Evolutionary conservation across 2,329 filamentous ascomycete species (phyloP), one percentile per base, ranked within the genome.

Genomic region (Fusarium anguioides): DNA sequence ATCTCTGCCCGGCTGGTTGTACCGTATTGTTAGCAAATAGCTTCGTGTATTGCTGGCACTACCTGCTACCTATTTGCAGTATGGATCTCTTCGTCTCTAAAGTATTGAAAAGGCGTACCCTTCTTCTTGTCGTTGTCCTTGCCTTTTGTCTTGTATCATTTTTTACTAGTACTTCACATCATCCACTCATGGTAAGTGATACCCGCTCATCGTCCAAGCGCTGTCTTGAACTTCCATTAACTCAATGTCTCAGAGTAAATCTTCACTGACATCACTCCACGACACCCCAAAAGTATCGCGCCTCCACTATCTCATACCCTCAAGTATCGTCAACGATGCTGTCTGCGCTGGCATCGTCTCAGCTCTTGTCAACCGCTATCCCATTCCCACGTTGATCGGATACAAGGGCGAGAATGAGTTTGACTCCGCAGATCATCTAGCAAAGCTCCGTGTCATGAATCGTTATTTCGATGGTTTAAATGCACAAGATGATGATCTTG

Each of bases 301-400:
- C 12, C 58, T 66, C 8, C 69, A 71, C 44, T 71, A 68, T 21
- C 64, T 71, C 26, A 59, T 71, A 14, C 66, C 66, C 18, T 54
- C 66, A 9, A 60, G 58, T n/a, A 27, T 47, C 29, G 33, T 59
- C 21, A 69, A 50, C n/a, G 46, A 51, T 23, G 37, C 57, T 5
- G 49, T 70, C 8, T 70, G 69, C 42, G 66, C 69, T 5, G 58
- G 39, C 24, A 29, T 69, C 7, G 52, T 59, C 33, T 64, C 66
- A 2, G 64, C 58, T 0, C 64, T 71, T 10, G 50, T 61, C 37
- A 70, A 68, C n/a, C 61, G 60, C 4, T 71, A 70, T 36, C 60
- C 69, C 8, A 46, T 65, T 8, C 69, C 69, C 4, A 46, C 37
- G 6, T 41, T 71, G 6, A 47, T 68, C 9, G 69, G 69, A 27